Evolutionary conservation across 23 red algal species (phyloP), one percentile per base, ranked within the genome.

Genomic region (Cyanidioschyzon merolae): DNA sequence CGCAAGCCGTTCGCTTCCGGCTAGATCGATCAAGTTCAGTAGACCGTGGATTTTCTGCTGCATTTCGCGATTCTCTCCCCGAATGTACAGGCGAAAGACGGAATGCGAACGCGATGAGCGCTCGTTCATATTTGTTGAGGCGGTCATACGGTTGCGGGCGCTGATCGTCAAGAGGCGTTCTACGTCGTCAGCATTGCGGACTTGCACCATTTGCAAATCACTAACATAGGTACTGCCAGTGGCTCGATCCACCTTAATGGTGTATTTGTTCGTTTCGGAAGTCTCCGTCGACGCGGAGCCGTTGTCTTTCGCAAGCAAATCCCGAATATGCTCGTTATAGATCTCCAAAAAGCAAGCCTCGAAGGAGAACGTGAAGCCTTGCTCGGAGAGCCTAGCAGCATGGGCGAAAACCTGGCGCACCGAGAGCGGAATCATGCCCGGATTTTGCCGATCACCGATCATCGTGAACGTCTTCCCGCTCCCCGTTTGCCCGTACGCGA

Each of bases 381-480:
- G 83, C 79, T 89, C 83, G 31, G 82, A 41, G 39, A 89, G 79
- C 34, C 40, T 40, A 37, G 83, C 86, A 1, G 94, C 94, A 32
- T 74, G 59, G 27, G 83, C 79, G 59, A 98, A 98, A 16, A 98
- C 83, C 74, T 92, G 85, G 26, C 58, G 83, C 45, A 92, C 83
- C 18, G 85, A 84, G 32, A 84, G 80, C 35, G 94, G 94, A 67
- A 98, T 89, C 79, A 98, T 88, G n/a, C 94, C 94, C 59, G 89
- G 80, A 38, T 89, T 75, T 16, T 74, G 75, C 30, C 1, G 37
- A 34, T 58, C 79, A 41, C 94, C 94, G 26, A 91, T 76, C 88
- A 98, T 98, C 37, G 94, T 98, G 80, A 91, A 82, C 18, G 94
- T 98, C 59, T 98, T 98, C 16, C 94, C 94, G 40, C 87, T 90